Evolutionary conservation across 2,329 filamentous ascomycete species (phyloP).

Genomic region (Sclerotinia borealis): DNA sequence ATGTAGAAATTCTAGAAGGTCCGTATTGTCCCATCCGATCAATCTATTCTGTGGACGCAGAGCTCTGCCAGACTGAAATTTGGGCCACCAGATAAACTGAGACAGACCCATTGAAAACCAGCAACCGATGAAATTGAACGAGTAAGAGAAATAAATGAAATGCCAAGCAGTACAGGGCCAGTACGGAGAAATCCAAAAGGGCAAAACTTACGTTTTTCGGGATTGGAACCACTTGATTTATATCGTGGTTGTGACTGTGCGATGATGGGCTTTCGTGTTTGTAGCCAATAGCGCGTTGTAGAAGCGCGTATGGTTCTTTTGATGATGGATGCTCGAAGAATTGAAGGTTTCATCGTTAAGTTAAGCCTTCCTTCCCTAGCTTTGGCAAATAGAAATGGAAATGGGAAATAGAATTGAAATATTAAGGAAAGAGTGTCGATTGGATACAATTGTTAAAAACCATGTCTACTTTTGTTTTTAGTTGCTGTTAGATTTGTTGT

Average conservation of each 20-base stretch:
- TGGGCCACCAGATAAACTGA: not conserved
- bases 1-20: not conserved
- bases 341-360: constrained; percentile 8
- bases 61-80: not conserved
- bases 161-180: not conserved
- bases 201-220: not conserved
- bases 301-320: not conserved
- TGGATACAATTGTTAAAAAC: not conserved
- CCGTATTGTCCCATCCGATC: not conserved
- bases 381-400: not conserved
- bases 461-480: not conserved
- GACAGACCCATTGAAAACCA: not conserved
- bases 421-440: not conserved
- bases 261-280: not conserved
- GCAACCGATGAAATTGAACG: not conserved
- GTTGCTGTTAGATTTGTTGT: not conserved
- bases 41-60: not conserved
- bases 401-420: not conserved
- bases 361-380: not conserved
- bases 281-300: constrained; percentile 7
- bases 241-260: constrained; percentile 4
- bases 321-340: not conserved
- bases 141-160: not conserved
- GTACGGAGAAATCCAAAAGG: not conserved
- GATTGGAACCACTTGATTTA: not conserved